Evolutionary conservation across 148 eudicot genomes (phyloP), one percentile per base, ranked within the genome.

Genomic region (Vaccinium darrowii): DNA sequence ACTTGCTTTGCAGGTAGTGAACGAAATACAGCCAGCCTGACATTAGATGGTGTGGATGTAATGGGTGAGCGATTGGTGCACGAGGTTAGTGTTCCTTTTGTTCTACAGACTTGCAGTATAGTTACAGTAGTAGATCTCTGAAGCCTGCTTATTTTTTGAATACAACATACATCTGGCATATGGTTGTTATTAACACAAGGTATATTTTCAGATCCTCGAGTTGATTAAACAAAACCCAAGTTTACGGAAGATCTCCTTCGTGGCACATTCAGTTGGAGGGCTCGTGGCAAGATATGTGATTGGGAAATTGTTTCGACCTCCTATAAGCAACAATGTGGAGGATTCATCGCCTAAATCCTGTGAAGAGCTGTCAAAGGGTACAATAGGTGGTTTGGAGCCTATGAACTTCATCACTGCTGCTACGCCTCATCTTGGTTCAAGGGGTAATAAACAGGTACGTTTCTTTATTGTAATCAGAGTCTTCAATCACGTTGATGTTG

Each of bases 361-460:
- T 82, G 75, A 77, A 82, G 90, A 89, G 76, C 88, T 81, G 83
- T 84, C 84, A 39, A 90, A 88, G 83, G 98, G 90, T 81, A 93
- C 96, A 25, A 97, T 95, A 47, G 93, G 93, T 84, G 98, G 94
- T 88, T 89, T 97, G 88, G 92, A 92, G 86, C 93, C 99, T 81
- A 84, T 97, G 75, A 97, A 97, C 90, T 95, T 97, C 84, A 90
- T 97, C 76, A 94, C 95, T 21, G 93, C 93, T 85, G 99, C 99
- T 72, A 92, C 98, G 69, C 99, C 99, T 82, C 99, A 97, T 93
- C 99, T 97, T 88, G 99, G 98, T 87, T 97, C 99, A 75, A 92
- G 98, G 87, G 99, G 99, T 84, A 94, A 97, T 85, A 94, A 95
- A 78, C 99, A 97, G 95, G 98, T 92, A 90, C 13, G 4, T 25